These are phyloP conservation scores for Colletotrichum sp. DNA, from an alignment of 2,329 filamentous ascomycete species.

Conservation along the genomic window DNA sequence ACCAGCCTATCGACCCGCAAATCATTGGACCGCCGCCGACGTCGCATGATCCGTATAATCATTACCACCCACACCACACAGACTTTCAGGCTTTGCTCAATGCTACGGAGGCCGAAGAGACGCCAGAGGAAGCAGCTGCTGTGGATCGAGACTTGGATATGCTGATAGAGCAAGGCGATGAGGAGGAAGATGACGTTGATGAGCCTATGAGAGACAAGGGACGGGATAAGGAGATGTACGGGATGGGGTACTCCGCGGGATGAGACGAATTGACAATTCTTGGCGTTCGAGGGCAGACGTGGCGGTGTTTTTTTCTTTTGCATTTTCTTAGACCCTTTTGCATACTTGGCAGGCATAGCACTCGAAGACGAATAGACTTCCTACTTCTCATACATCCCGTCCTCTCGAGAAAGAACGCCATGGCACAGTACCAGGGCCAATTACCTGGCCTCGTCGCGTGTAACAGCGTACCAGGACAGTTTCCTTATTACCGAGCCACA, in stretches of 20 bases:
- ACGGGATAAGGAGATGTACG: conserved; percentile 13
- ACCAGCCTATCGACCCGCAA: conserved; percentile 65
- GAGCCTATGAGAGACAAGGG: conserved; percentile 14
- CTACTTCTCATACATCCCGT: not conserved
- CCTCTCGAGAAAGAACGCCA: not conserved
- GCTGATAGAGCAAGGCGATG: conserved; percentile 53
- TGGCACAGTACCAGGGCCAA: fast-evolving
- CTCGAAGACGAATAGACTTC: not conserved
- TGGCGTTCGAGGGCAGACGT: not conserved
- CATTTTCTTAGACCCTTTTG: not conserved
- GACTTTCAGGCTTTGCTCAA: conserved; percentile 61
- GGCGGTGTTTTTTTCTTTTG: not conserved
- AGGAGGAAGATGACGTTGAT: conserved; percentile 44
- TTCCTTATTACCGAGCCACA: too few species aligned
- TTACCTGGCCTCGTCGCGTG: fast-evolving
- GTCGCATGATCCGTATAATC: conserved; percentile 42
- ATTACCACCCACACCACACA: conserved; percentile 40
- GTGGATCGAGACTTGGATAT: conserved; percentile 58
- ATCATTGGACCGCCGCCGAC: conserved; percentile 52
- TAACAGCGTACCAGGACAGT: too few species aligned
- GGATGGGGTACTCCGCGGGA: not conserved
- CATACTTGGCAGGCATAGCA: not conserved
- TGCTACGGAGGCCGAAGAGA: conserved; percentile 42
- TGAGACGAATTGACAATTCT: not conserved
- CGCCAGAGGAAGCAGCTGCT: conserved; percentile 40